Evolutionary conservation across 352 stramenopile genomes (phyloP).

Genomic region (Phytopythium boreale): DNA sequence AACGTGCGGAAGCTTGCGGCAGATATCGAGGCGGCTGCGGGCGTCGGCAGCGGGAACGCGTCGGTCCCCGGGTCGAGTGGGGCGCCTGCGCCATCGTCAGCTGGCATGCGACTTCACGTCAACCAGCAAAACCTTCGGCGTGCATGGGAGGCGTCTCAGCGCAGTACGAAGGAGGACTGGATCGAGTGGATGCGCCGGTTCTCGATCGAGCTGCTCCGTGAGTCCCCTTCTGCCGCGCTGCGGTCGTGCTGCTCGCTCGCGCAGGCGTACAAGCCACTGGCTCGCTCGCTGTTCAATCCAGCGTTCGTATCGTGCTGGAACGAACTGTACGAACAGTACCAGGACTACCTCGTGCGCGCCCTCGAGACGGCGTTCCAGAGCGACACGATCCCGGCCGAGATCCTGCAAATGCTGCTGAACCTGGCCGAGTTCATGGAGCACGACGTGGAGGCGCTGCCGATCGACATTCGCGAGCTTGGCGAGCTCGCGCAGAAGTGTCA

Average conservation of each 20-base stretch:
- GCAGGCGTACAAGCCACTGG: conserved; percentile 96
- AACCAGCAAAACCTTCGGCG: conserved; percentile 93
- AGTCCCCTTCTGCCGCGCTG: conserved; percentile 94
- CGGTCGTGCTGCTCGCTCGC: conserved; percentile 92
- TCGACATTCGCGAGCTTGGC: conserved; percentile 94
- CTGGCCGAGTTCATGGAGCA: conserved; percentile 99
- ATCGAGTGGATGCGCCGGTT: conserved; percentile 97
- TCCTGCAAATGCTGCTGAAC: conserved; percentile 96
- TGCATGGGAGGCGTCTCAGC: conserved; percentile 94
- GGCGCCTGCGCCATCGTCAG: conserved; percentile 31
- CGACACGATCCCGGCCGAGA: conserved; percentile 93
- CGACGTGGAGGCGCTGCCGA: conserved; percentile 94
- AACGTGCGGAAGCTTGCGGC: conserved; percentile 37
- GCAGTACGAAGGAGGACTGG: conserved; percentile 93
- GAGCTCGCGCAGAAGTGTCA: conserved; percentile 95
- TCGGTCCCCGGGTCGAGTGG: conserved; percentile 18
- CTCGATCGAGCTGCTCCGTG: conserved; percentile 94
- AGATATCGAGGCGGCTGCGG: conserved; percentile 29
- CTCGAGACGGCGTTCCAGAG: conserved; percentile 94
- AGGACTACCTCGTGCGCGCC: conserved; percentile 90
- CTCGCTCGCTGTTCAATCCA: conserved; percentile 96
- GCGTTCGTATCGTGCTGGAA: conserved; percentile 99
- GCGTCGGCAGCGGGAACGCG: conserved; percentile 7
- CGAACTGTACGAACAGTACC: conserved; percentile 93
- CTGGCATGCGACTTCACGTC: conserved; percentile 78